A percentile compares a stretch with the other conserved stretches of the same genome.
phyloP scores from a whole-genome alignment of 1,284 basidiomycete species.

The Ganoderma leucocontextum region DNA sequence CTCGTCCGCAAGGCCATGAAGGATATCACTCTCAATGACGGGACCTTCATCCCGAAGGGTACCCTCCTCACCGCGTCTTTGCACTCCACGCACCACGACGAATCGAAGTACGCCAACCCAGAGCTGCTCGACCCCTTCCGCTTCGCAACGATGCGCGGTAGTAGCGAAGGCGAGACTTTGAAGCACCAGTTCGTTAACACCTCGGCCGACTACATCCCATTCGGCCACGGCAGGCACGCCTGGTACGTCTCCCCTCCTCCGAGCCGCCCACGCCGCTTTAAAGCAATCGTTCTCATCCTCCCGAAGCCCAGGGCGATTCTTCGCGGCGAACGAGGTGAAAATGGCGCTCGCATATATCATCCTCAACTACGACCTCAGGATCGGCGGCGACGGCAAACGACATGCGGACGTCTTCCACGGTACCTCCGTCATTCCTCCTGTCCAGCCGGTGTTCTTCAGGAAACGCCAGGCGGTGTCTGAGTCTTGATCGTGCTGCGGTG shows the following conservation, averaged over 20 bases:
- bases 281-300: neutral
- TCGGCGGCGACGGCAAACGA: constrained; percentile 4
- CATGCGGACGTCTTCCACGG: constrained; percentile 4
- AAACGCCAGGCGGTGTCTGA: constrained; percentile 9
- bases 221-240: constrained; percentile 39
- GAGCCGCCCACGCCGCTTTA: neutral
- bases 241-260: constrained; percentile 25
- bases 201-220: constrained; percentile 35
- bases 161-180: constrained; percentile 27
- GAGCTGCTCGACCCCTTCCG: constrained; percentile 44
- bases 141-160: constrained; percentile 50
- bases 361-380: constrained; percentile 50
- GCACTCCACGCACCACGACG: neutral
- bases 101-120: neutral
- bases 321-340: constrained; percentile 55
- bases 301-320: constrained; percentile 52
- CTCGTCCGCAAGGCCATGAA: neutral
- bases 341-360: constrained; percentile 53
- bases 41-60: neutral
- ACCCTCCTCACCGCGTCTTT: neutral
- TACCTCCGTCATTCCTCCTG: neutral
- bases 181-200: constrained; percentile 45
- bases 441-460: constrained; percentile 17
- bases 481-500: neutral
- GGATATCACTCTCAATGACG: neutral